Evolutionary conservation across 106 monocot genomes (phyloP), one percentile per base, ranked within the genome.

Genomic region (Phalaenopsis aphrodite): DNA sequence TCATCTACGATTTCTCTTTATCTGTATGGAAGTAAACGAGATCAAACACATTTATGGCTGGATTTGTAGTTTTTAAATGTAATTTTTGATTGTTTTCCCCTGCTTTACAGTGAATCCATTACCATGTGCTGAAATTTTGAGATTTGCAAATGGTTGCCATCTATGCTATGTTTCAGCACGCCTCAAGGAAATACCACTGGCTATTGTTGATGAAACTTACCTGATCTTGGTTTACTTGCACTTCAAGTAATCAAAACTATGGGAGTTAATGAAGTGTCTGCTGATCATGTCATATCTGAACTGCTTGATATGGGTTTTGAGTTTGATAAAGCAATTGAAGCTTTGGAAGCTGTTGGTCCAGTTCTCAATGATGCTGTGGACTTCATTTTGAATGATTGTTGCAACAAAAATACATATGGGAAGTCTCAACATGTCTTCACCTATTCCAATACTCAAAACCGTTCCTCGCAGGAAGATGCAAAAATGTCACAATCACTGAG

Each of bases 281-380:
- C 84, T 76, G 98, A 99, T 83, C 80, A 79, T 45, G 76, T 94
- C 19, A 87, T 93, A 56, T 92, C 92, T 16, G 87, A 92, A 84
- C 78, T 99, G 68, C 56, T 94, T 42, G 87, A 94, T 52, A 99
- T 99, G 94, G 98, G 98, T 6, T 99, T 99, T 78, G 92, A 99
- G 47, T 94, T 91, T 42, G 67, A 42, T 76, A 67, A 83, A 75
- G 82, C 85, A 71, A 78, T 48, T 39, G 42, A 89, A 76, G 98
- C 98, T 57, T 61, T 91, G 19, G 80, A 85, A 78, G 78, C 84
- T 72, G 92, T 91, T 74, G 98, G 98, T 46, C 84, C 94, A 71
- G 55, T 64, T 57, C 87, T 91, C 15, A 82, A 90, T 79, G 86
- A 89, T 82, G 94, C 92, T 12, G 85, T 94, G 24, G 98, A 94